Evolutionary conservation across 306 rosid genomes (phyloP).

Genomic region (Glycine tomentella): DNA sequence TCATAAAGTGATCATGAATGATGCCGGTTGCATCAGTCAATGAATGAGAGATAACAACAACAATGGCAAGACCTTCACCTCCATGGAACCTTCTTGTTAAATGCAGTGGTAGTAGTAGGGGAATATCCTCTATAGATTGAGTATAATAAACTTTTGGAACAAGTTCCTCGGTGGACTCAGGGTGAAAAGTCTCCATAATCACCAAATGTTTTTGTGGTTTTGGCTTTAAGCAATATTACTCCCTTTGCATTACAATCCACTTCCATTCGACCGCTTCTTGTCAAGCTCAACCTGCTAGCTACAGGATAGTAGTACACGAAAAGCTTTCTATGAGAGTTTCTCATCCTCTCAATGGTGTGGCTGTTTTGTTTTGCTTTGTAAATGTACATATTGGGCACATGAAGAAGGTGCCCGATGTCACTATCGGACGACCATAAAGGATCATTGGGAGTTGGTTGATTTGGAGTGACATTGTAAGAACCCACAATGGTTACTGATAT

Average conservation of each 20-base stretch:
- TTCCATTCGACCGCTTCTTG: no score
- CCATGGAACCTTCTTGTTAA: not conserved
- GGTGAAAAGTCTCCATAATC: not conserved
- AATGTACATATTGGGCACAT: not conserved
- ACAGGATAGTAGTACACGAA: slow-evolving; percentile 39
- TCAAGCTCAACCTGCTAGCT: slow-evolving; percentile 30
- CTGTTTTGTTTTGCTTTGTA: not conserved
- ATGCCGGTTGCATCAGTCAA: not conserved
- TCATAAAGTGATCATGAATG: not conserved
- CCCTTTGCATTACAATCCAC: no score
- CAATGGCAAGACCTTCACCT: not conserved
- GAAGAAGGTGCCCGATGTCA: not conserved
- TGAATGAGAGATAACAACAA: not conserved
- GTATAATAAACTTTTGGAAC: not conserved
- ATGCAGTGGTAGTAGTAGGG: not conserved
- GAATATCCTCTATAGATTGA: not conserved
- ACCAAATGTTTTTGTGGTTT: not conserved
- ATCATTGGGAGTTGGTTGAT: no score
- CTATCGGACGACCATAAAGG: not conserved
- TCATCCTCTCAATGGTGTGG: slow-evolving; percentile 10
- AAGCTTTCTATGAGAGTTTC: slow-evolving; percentile 15
- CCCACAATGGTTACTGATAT: not conserved
- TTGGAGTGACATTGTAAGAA: not conserved
- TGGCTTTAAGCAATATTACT: not conserved
- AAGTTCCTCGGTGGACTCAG: not conserved